Percentiles rank a stretch among this genome's conserved stretches.
Conservation (phyloP, 2,329 filamentous ascomycete species). For the Paecilomyces sp. region DNA sequence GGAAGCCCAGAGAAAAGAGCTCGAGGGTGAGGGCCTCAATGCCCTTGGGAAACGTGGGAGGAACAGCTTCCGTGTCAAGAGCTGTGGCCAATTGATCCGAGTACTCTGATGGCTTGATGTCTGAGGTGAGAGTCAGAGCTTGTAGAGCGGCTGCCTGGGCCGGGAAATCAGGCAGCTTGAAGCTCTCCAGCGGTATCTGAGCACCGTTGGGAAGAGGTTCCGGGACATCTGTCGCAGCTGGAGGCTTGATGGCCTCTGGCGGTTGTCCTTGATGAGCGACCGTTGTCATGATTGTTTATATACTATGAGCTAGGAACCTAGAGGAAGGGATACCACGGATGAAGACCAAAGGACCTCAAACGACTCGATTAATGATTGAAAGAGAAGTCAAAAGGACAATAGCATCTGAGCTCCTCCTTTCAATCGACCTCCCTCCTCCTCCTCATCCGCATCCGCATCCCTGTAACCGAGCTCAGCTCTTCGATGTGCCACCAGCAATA, state of each 20-base stretch:
- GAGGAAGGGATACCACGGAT: not conserved
- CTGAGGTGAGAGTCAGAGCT: slow-evolving; percentile 42
- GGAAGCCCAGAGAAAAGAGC: slow-evolving; percentile 43
- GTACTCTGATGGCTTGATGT: slow-evolving; percentile 43
- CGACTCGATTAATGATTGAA: not conserved
- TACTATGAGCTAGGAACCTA: not conserved
- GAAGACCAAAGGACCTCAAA: not conserved
- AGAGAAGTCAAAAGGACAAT: not conserved
- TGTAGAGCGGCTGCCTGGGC: slow-evolving; percentile 35
- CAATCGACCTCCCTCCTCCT: not conserved
- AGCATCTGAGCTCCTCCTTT: not conserved
- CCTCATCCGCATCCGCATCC: not conserved
- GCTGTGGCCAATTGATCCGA: slow-evolving; percentile 26
- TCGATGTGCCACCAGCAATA: not conserved
- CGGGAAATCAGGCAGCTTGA: slow-evolving; percentile 40
- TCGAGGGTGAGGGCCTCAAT: slow-evolving; percentile 42
- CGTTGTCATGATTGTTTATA: not conserved
- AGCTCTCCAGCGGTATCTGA: slow-evolving; percentile 40
- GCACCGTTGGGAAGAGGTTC: slow-evolving; percentile 28
- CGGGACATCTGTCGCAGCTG: not conserved
- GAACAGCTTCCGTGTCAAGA: slow-evolving; percentile 10
- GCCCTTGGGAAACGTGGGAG: slow-evolving; percentile 27
- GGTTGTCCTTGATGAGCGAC: not conserved
- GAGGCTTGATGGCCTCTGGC: not conserved
- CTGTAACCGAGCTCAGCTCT: not conserved